These are phyloP conservation scores for Exophiala viscosa DNA, from an alignment of 2,329 filamentous ascomycete species.

Conservation along the genomic window DNA sequence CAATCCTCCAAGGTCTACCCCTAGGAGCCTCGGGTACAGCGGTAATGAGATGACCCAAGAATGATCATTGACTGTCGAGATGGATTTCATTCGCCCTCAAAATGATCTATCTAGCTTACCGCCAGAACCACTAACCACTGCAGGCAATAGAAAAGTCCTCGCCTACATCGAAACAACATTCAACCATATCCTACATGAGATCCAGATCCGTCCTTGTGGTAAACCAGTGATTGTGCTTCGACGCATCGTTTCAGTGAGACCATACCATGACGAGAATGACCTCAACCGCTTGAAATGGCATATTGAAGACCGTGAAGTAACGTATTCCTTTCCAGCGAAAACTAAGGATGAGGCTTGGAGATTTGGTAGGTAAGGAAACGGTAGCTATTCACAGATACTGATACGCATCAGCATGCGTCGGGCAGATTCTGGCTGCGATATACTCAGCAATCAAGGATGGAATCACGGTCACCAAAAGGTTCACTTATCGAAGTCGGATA, in stretches of 20 bases:
- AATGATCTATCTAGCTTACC: not conserved
- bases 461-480: slow-evolving; percentile 56
- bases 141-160: slow-evolving; percentile 20
- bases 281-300: slow-evolving; percentile 29
- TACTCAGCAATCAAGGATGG: slow-evolving; percentile 49
- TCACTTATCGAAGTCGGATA: not conserved
- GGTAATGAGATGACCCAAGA: not conserved
- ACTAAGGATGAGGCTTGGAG: slow-evolving; percentile 56
- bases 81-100: not conserved
- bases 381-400: slow-evolving; percentile 16
- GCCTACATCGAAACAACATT: slow-evolving; percentile 24
- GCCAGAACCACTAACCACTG: not conserved
- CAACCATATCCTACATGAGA: slow-evolving; percentile 20
- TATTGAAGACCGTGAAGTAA: slow-evolving; percentile 25
- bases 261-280: slow-evolving; percentile 25
- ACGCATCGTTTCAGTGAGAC: slow-evolving; percentile 31
- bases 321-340: slow-evolving; percentile 54
- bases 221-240: slow-evolving; percentile 28
- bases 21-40: not conserved
- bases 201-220: slow-evolving; percentile 27
- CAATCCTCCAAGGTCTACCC: not conserved
- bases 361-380: slow-evolving; percentile 42
- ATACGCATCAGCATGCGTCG: slow-evolving; percentile 21
- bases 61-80: not conserved
- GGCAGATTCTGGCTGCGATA: slow-evolving; percentile 52